Evolutionary conservation across 495 filamentous ascomycete genomes (phyloP).

Genomic region (Corynascus novoguineensis): DNA sequence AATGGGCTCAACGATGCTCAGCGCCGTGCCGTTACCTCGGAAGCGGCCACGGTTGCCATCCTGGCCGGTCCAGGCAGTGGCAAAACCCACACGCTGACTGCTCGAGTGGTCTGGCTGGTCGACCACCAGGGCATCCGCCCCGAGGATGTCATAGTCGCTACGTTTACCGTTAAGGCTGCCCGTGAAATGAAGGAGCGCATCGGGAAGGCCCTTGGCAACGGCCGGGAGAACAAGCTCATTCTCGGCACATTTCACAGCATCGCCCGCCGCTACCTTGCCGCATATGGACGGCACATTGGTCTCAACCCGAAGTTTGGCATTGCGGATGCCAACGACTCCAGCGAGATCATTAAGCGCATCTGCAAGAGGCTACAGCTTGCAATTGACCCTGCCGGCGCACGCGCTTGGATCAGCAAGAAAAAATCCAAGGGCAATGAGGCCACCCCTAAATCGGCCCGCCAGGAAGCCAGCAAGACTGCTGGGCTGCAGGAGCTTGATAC

Average conservation of each 20-base stretch:
- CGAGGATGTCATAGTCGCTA: constrained; percentile 92
- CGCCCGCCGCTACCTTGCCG: constrained; percentile 74
- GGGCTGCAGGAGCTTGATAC: constrained; percentile 55
- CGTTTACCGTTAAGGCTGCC: constrained; percentile 95
- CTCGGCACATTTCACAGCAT: constrained; percentile 97
- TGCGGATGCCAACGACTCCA: constrained; percentile 78
- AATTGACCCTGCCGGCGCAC: constrained; percentile 64
- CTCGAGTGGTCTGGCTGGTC: constrained; percentile 91
- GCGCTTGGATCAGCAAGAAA: constrained; percentile 73
- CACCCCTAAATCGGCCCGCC: constrained; percentile 14
- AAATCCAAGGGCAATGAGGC: constrained; percentile 67
- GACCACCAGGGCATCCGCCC: constrained; percentile 70
- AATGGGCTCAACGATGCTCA: constrained; percentile 80
- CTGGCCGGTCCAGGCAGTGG: constrained; percentile 79
- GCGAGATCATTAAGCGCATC: constrained; percentile 72
- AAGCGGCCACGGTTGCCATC: constrained; percentile 75
- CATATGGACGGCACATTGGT: constrained; percentile 82
- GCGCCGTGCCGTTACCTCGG: constrained; percentile 74
- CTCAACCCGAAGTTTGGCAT: constrained; percentile 83
- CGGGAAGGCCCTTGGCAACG: constrained; percentile 68
- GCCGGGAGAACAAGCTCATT: constrained; percentile 69
- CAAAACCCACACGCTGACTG: constrained; percentile 95
- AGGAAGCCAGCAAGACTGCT: constrained; percentile 38
- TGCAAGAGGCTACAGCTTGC: constrained; percentile 62
- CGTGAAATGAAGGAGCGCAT: constrained; percentile 93